Percentiles rank a stretch among this genome's conserved stretches.
These are phyloP conservation scores for Hymenoscyphus albidus DNA, from an alignment of 2,329 filamentous ascomycete genomes.

Conservation along the genomic window DNA sequence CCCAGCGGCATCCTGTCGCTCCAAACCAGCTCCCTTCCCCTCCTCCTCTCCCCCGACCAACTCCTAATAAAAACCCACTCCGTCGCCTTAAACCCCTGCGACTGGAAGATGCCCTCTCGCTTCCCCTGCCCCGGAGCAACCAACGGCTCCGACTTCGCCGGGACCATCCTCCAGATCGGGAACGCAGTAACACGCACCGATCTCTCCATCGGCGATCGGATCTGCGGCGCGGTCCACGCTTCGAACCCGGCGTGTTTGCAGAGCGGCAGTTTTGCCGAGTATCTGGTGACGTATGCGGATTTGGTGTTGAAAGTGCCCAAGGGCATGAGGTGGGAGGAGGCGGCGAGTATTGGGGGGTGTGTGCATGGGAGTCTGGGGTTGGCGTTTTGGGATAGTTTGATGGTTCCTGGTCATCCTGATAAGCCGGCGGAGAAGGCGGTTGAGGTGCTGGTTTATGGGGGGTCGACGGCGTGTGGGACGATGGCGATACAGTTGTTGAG, in stretches of 20 bases:
- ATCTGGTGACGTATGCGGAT: conserved; percentile 35
- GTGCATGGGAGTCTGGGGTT: conserved; percentile 19
- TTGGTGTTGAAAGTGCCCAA: conserved; percentile 39
- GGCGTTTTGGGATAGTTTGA: conserved; percentile 22
- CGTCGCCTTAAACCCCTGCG: conserved; percentile 34
- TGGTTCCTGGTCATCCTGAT: conserved; percentile 36
- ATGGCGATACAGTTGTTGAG: conserved; percentile 43
- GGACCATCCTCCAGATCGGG: conserved; percentile 15
- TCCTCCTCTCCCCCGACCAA: conserved; percentile 12
- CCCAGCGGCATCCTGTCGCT: neutral
- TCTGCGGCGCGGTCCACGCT: conserved; percentile 9
- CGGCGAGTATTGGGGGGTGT: conserved; percentile 18
- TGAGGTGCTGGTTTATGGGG: conserved; percentile 43
- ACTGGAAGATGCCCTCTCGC: conserved; percentile 31
- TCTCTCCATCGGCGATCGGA: conserved; percentile 23
- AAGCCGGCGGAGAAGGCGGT: conserved; percentile 21
- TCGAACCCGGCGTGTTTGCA: conserved; percentile 4
- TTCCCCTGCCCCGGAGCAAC: conserved; percentile 19
- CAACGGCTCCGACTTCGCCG: conserved; percentile 10
- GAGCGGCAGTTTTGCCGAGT: conserved; percentile 43
- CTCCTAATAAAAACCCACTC: conserved; percentile 24
- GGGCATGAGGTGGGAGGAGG: conserved; percentile 35
- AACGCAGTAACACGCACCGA: conserved; percentile 22
- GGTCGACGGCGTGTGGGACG: conserved; percentile 41
- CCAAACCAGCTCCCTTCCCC: neutral